Percentiles rank a stretch among this genome's conserved stretches.
Conservation (phyloP, 768 basidiomycete species). For the Crepidotus variabilis region DNA sequence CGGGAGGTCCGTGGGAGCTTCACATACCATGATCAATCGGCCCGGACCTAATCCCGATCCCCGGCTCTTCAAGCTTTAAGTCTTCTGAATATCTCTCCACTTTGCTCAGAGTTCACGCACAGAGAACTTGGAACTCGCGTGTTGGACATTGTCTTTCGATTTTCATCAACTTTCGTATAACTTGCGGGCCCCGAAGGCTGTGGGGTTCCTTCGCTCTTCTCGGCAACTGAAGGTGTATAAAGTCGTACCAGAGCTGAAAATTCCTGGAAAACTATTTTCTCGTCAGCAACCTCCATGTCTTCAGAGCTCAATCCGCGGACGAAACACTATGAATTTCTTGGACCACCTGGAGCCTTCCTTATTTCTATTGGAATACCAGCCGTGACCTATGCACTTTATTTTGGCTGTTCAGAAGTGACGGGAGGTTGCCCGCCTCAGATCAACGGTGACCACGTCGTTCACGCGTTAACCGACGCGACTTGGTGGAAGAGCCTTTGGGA, state of each 20-base stretch:
- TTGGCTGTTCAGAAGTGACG: conserved; percentile 67
- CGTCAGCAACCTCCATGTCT: not conserved
- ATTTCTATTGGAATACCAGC: conserved; percentile 70
- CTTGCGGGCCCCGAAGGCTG: not conserved
- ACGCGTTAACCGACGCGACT: conserved; percentile 39
- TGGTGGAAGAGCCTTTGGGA: conserved; percentile 87
- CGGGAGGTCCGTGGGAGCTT: not conserved
- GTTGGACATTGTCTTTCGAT: not conserved
- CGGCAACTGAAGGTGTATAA: not conserved
- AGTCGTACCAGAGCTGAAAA: not conserved
- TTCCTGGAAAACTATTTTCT: not conserved
- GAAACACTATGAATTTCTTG: conserved; percentile 75
- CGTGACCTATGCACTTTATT: conserved; percentile 71
- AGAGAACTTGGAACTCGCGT: too few species aligned
- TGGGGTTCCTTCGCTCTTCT: not conserved
- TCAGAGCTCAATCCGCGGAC: conserved; percentile 62
- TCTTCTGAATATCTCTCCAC: too few species aligned
- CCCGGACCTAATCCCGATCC: too few species aligned
- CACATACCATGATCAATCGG: not conserved
- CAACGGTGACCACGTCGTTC: conserved; percentile 40
- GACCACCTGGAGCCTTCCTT: conserved; percentile 71
- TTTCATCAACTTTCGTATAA: not conserved
- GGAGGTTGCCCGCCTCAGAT: conserved; percentile 66
- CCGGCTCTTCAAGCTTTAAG: too few species aligned
- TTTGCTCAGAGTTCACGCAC: too few species aligned